A percentile compares a stretch with the other conserved stretches of the same genome.
phyloP scores from a whole-genome alignment of 305 asterid species.

The Fraxinus nigra region DNA sequence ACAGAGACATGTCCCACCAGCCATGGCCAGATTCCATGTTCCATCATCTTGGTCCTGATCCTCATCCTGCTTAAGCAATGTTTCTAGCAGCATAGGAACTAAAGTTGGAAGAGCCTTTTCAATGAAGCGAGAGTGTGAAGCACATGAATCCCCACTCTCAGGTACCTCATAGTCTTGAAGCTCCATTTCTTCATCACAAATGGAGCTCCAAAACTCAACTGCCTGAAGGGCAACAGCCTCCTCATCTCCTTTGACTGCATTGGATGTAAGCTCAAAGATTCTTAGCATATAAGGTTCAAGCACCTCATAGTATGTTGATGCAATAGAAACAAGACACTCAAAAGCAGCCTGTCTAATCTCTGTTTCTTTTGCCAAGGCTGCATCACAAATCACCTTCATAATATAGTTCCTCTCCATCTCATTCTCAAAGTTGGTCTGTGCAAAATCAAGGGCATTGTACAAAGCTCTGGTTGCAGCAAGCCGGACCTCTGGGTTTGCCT shows the following conservation, averaged over 20 bases:
- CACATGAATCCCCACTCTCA: slow-evolving; percentile 54
- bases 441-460: slow-evolving; percentile 85
- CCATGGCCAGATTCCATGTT: slow-evolving; percentile 91
- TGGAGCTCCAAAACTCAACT: slow-evolving; percentile 90
- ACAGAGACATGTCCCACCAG: slow-evolving; percentile 91
- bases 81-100: slow-evolving; percentile 83
- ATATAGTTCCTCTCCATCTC: slow-evolving; percentile 82
- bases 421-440: slow-evolving; percentile 79
- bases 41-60: slow-evolving; percentile 94
- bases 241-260: slow-evolving; percentile 76
- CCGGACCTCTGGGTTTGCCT: slow-evolving; percentile 60
- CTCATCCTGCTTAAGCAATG: slow-evolving; percentile 88
- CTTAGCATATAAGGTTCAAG: slow-evolving; percentile 76
- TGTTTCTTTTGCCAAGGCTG: slow-evolving; percentile 70
- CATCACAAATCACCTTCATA: slow-evolving; percentile 82
- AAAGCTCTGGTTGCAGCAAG: slow-evolving; percentile 83
- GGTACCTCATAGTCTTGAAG: slow-evolving; percentile 70
- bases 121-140: slow-evolving; percentile 69
- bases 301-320: slow-evolving; percentile 74
- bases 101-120: slow-evolving; percentile 72
- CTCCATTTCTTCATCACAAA: slow-evolving; percentile 90
- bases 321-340: slow-evolving; percentile 88
- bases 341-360: slow-evolving; percentile 87
- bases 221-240: slow-evolving; percentile 92
- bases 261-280: slow-evolving; percentile 76